Evolutionary conservation across 169 alveolate species (phyloP), one percentile per base, ranked within the genome.

Genomic region (Pseudocohnilembus persalinus): DNA sequence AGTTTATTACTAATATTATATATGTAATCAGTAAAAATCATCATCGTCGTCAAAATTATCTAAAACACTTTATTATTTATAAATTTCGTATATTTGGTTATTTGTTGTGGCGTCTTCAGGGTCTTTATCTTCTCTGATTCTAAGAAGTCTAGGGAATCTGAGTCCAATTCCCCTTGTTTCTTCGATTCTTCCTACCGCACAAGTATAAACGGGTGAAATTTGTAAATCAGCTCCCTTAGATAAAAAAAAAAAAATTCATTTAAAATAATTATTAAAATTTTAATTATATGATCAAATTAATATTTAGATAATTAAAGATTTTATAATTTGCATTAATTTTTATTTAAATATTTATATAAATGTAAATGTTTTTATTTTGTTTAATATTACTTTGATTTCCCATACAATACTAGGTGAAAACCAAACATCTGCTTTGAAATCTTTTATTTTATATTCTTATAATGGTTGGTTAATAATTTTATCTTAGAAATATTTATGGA

Each of bases 221-320:
- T 99, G 93, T 30, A 99, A 88, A 88, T 99, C 99, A 0, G 99
- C 99, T 16, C 98, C 99, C 85, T 97, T 97, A n/a, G n/a, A n/a
- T n/a, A n/a, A n/a, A n/a, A n/a, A n/a, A n/a, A n/a, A n/a, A n/a
- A n/a, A n/a, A n/a, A n/a, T n/a, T n/a, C n/a, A n/a, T n/a, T n/a
- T n/a, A n/a, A n/a, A n/a, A n/a, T n/a, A n/a, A n/a, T n/a, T n/a
- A n/a, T n/a, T n/a, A n/a, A n/a, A n/a, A n/a, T n/a, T n/a, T n/a
- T n/a, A n/a, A n/a, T n/a, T n/a, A n/a, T n/a, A n/a, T n/a, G n/a
- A n/a, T n/a, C n/a, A n/a, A n/a, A n/a, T n/a, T n/a, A n/a, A n/a
- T n/a, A n/a, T n/a, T n/a, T n/a, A n/a, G n/a, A n/a, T n/a, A n/a
- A n/a, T n/a, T n/a, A n/a, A n/a, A n/a, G n/a, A n/a, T n/a, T n/a